These are phyloP conservation scores for Saccharomycopsis oosterbeekiorum DNA, from an alignment of 805 yeast species.

Conservation along the genomic window DNA sequence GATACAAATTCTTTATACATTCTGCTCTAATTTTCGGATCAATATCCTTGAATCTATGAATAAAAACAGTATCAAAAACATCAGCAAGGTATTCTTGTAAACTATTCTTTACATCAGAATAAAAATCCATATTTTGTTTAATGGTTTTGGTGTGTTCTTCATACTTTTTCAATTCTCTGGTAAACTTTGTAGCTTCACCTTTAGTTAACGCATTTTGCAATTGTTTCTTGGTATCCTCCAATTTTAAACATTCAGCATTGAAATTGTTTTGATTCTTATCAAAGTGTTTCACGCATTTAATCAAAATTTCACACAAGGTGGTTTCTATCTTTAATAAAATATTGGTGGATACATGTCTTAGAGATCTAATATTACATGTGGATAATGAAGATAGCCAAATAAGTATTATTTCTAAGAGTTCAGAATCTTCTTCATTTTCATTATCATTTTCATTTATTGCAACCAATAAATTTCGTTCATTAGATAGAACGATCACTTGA, in stretches of 20 bases:
- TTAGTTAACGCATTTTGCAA: conserved; percentile 26
- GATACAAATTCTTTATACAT: conserved; percentile 53
- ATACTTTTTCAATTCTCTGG: conserved; percentile 25
- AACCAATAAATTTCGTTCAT: conserved; percentile 49
- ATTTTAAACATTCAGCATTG: conserved; percentile 27
- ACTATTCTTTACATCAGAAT: conserved; percentile 40
- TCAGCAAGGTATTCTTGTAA: conserved; percentile 53
- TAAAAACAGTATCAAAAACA: conserved; percentile 54
- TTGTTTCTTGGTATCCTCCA: conserved; percentile 26
- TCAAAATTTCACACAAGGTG: conserved; percentile 43
- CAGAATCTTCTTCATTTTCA: conserved; percentile 24
- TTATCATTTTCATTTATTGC: conserved; percentile 24
- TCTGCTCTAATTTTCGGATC: conserved; percentile 64
- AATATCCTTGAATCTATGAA: conserved; percentile 71
- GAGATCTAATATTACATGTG: conserved; percentile 57
- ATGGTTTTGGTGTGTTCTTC: conserved; percentile 39
- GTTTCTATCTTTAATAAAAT: conserved; percentile 52
- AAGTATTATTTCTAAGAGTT: conserved; percentile 43
- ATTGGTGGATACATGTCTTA: conserved; percentile 58
- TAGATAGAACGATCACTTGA: conserved; percentile 39
- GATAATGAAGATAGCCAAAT: conserved; percentile 74
- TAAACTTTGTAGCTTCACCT: conserved; percentile 26
- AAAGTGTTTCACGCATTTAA: conserved; percentile 27
- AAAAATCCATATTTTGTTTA: conserved; percentile 31
- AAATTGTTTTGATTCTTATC: conserved; percentile 39